Conservation (phyloP, 345 rosid species). For the Lepidium africanum region DNA sequence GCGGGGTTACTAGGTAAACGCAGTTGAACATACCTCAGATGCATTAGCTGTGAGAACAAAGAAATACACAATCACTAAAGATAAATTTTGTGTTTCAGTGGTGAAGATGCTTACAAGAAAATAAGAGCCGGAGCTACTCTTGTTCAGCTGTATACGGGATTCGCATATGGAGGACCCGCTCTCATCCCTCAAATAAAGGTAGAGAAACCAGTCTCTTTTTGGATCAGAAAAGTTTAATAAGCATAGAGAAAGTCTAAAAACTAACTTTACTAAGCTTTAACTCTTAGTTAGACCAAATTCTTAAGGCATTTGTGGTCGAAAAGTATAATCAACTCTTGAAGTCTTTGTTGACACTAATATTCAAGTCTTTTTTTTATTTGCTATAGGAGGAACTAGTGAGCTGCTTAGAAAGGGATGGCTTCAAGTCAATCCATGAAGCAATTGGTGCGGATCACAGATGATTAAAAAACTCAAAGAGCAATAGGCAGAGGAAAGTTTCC, state of each 20-base stretch:
- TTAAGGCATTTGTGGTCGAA: neutral
- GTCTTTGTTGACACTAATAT: neutral
- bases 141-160: slow-evolving; percentile 89
- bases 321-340: neutral
- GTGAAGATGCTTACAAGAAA: slow-evolving; percentile 95
- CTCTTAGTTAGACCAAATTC: neutral
- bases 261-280: neutral
- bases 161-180: slow-evolving; percentile 97
- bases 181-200: slow-evolving; percentile 93
- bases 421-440: slow-evolving; percentile 75
- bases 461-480: slow-evolving; percentile 1
- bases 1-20: slow-evolving; percentile 81
- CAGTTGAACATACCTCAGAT: neutral
- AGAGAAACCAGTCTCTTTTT: neutral
- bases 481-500: neutral
- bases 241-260: neutral
- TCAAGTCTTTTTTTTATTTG: neutral
- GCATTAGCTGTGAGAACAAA: neutral
- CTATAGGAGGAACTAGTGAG: slow-evolving; percentile 71
- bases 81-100: slow-evolving; percentile 40
- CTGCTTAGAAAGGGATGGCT: slow-evolving; percentile 87
- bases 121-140: slow-evolving; percentile 95
- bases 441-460: slow-evolving; percentile 84
- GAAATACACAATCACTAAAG: neutral
- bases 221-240: neutral